Percentiles rank a stretch among this genome's conserved stretches.
Evolutionary conservation across 139 green algal genomes (phyloP).

Genomic region (Auxenochlorella protothecoides): DNA sequence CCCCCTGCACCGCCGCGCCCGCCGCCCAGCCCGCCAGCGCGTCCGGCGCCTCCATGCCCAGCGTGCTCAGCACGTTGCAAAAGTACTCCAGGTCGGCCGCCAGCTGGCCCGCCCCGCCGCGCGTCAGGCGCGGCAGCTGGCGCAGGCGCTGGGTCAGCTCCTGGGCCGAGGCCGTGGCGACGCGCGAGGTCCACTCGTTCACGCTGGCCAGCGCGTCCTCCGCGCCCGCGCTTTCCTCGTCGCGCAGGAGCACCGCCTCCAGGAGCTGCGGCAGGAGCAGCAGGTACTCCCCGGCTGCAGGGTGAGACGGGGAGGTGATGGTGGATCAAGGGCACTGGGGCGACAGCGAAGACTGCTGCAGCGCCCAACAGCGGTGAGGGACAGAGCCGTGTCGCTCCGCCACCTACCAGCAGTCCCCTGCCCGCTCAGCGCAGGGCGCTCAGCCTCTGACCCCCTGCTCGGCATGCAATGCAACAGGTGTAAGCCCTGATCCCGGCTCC

Average conservation of each 20-base stretch:
- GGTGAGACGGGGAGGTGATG: not conserved
- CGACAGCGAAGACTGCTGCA: no score
- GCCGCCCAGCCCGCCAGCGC: constrained; percentile 56
- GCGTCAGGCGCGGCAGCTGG: constrained; percentile 29
- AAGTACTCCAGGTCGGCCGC: constrained; percentile 90
- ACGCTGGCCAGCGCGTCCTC: constrained; percentile 45
- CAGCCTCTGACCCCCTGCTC: no score
- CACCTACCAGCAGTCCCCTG: no score
- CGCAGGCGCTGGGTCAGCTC: constrained; percentile 40
- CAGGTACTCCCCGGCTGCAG: constrained; percentile 70
- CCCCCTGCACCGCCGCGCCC: constrained; percentile 1
- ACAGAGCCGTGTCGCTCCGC: no score
- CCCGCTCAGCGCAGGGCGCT: no score
- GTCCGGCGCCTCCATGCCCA: constrained; percentile 56
- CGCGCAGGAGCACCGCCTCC: constrained; percentile 42
- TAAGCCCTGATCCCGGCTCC: no score
- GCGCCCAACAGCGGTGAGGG: no score
- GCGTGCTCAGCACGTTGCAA: constrained; percentile 76
- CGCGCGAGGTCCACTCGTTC: constrained; percentile 51
- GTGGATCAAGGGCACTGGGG: no score
- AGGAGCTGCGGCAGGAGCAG: constrained; percentile 85
- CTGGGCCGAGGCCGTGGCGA: constrained; percentile 9
- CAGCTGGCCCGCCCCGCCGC: constrained; percentile 63
- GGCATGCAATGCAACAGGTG: no score
- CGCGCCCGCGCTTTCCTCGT: constrained; percentile 15